Percentiles rank a stretch among this genome's conserved stretches.
phyloP scores from a whole-genome alignment of 305 asterid species.

The Andrographis paniculata region DNA sequence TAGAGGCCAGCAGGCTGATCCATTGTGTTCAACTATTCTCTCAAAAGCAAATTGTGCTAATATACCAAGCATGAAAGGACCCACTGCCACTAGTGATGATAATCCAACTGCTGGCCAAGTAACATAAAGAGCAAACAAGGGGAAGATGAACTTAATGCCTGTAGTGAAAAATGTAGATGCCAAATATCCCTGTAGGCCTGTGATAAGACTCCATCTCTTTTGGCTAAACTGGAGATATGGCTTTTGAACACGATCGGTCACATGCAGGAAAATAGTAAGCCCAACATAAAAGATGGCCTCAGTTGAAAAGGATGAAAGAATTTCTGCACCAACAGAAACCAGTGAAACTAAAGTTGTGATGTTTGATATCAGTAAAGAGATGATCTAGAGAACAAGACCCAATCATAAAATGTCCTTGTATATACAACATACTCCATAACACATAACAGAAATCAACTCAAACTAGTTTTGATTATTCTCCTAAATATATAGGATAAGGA shows the following conservation, averaged over 20 bases:
- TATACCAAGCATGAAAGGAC: slow-evolving; percentile 61
- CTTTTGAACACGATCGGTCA: slow-evolving; percentile 60
- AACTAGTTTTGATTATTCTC: too few species aligned
- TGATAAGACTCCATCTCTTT: slow-evolving; percentile 88
- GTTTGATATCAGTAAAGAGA: too few species aligned
- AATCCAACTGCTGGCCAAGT: slow-evolving; percentile 72
- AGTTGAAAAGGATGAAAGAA: slow-evolving; percentile 38
- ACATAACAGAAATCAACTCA: too few species aligned
- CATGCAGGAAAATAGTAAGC: slow-evolving; percentile 49
- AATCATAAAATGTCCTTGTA: too few species aligned
- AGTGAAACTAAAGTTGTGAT: background rate
- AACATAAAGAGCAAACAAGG: slow-evolving; percentile 54
- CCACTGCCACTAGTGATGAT: slow-evolving; percentile 59
- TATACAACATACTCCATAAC: too few species aligned
- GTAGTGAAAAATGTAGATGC: slow-evolving; percentile 45
- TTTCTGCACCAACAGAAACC: slow-evolving; percentile 48
- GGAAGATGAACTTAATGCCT: slow-evolving; percentile 71
- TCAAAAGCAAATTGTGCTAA: slow-evolving; percentile 59
- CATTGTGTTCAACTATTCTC: slow-evolving; percentile 33
- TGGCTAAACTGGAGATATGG: slow-evolving; percentile 80
- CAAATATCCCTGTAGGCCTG: slow-evolving; percentile 78
- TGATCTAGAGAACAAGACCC: too few species aligned
- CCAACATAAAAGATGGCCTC: slow-evolving; percentile 70
- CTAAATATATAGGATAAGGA: background rate
- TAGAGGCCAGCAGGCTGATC: slow-evolving; percentile 85